Conservation (phyloP, 495 filamentous ascomycete species). For the Physcia stellaris region DNA sequence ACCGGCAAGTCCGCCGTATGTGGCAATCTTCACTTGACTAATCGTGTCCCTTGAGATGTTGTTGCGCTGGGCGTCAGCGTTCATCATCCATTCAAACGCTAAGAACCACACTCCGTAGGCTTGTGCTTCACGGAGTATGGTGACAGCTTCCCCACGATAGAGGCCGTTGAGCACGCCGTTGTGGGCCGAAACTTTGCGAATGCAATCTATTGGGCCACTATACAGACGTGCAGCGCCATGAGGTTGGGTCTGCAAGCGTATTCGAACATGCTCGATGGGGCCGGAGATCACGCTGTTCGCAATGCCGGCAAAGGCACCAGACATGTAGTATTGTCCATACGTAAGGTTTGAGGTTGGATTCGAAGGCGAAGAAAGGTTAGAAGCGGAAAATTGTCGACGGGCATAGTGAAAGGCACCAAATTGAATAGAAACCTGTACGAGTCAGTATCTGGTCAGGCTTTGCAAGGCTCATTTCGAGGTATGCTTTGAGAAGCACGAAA, state of each 20-base stretch:
- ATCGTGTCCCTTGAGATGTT: conserved; percentile 60
- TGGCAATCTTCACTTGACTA: conserved; percentile 68
- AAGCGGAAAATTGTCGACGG: conserved; percentile 66
- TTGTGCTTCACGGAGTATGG: conserved; percentile 75
- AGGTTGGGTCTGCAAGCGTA: conserved; percentile 93
- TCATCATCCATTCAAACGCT: conserved; percentile 93
- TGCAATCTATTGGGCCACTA: conserved; percentile 75
- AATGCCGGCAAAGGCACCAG: conserved; percentile 84
- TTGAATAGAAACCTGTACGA: conserved; percentile 68
- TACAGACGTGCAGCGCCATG: conserved; percentile 72
- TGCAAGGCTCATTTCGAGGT: background rate
- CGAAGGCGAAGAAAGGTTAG: conserved; percentile 42
- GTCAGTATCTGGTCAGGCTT: conserved; percentile 6
- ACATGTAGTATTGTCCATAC: conserved; percentile 77
- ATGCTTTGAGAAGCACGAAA: background rate
- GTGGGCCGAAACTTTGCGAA: conserved; percentile 61
- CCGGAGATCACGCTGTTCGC: conserved; percentile 80
- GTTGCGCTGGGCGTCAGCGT: conserved; percentile 65
- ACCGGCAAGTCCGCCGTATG: conserved; percentile 86
- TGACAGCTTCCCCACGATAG: conserved; percentile 79
- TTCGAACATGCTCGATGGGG: conserved; percentile 95
- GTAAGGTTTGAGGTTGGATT: conserved; percentile 35
- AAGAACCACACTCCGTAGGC: conserved; percentile 95
- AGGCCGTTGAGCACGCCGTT: conserved; percentile 55
- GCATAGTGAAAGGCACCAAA: conserved; percentile 96